Conservation (phyloP, 768 basidiomycete species). For the Pisolithus marmoratus region DNA sequence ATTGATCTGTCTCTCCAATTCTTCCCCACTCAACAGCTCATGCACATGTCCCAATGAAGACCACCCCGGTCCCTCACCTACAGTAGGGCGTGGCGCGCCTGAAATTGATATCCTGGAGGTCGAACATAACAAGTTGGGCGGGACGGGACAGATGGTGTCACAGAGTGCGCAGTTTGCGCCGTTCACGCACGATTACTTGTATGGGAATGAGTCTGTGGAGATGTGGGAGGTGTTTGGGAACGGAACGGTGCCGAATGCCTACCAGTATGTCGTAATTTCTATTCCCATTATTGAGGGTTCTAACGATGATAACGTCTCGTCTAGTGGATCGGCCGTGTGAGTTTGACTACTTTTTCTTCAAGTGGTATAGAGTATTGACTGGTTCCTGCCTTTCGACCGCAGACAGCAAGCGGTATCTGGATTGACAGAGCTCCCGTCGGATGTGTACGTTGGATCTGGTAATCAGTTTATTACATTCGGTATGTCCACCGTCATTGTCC, state of each 20-base stretch:
- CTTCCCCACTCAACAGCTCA: slow-evolving; percentile 34
- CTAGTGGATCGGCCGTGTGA: slow-evolving; percentile 2
- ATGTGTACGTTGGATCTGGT: slow-evolving; percentile 53
- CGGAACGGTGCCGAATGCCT: slow-evolving; percentile 31
- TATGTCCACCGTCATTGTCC: slow-evolving; percentile 13
- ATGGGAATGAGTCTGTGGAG: slow-evolving; percentile 28
- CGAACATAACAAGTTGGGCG: slow-evolving; percentile 48
- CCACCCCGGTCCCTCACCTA: slow-evolving; percentile 63
- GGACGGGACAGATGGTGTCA: slow-evolving; percentile 53
- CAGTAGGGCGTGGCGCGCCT: slow-evolving; percentile 63
- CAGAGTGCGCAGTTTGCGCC: slow-evolving; percentile 73
- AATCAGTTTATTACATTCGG: slow-evolving; percentile 45
- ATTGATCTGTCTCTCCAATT: no score
- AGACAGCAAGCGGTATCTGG: slow-evolving; percentile 47
- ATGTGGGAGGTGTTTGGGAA: slow-evolving; percentile 31
- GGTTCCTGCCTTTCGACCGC: not conserved
- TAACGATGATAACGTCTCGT: not conserved
- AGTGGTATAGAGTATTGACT: not conserved
- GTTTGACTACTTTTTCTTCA: not conserved
- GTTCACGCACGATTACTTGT: slow-evolving; percentile 42
- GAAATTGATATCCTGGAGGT: slow-evolving; percentile 85
- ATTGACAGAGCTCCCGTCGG: slow-evolving; percentile 35
- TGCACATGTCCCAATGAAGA: slow-evolving; percentile 74
- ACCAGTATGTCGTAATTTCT: slow-evolving; percentile 34
- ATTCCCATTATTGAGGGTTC: not conserved